These are phyloP conservation scores for Euphorbia lathyris DNA, from an alignment of 345 rosid species.

Conservation along the genomic window DNA sequence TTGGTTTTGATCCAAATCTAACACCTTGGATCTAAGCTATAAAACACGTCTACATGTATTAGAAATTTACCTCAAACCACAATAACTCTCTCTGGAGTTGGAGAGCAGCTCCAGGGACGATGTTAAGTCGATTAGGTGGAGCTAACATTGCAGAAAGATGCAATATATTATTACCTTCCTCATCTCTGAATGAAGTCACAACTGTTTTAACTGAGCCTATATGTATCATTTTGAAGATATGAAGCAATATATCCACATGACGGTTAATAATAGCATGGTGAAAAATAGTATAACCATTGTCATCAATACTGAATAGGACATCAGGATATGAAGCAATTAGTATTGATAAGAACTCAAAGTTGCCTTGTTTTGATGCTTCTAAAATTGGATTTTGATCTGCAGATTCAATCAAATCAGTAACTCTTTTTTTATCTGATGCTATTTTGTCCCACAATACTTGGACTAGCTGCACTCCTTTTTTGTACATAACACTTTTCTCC, in stretches of 20 bases:
- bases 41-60: too few species aligned
- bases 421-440: neutral
- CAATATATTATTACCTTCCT: slow-evolving; percentile 27
- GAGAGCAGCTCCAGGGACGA: slow-evolving; percentile 44
- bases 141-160: slow-evolving; percentile 37
- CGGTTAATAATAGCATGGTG: neutral
- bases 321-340: neutral
- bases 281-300: neutral
- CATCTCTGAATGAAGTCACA: slow-evolving; percentile 32
- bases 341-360: neutral
- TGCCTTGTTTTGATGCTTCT: neutral
- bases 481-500: neutral
- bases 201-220: slow-evolving; percentile 32
- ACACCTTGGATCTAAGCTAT: too few species aligned
- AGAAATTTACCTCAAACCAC: slow-evolving; percentile 59
- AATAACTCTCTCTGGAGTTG: slow-evolving; percentile 38
- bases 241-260: too few species aligned
- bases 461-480: neutral
- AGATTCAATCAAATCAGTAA: neutral
- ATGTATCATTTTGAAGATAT: slow-evolving; percentile 31
- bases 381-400: slow-evolving; percentile 1
- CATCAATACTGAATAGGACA: neutral
- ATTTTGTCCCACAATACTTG: neutral
- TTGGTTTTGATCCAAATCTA: too few species aligned
- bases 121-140: slow-evolving; percentile 27